Evolutionary conservation across 1,284 basidiomycete genomes (phyloP).

Genomic region (Coniophora puteana): DNA sequence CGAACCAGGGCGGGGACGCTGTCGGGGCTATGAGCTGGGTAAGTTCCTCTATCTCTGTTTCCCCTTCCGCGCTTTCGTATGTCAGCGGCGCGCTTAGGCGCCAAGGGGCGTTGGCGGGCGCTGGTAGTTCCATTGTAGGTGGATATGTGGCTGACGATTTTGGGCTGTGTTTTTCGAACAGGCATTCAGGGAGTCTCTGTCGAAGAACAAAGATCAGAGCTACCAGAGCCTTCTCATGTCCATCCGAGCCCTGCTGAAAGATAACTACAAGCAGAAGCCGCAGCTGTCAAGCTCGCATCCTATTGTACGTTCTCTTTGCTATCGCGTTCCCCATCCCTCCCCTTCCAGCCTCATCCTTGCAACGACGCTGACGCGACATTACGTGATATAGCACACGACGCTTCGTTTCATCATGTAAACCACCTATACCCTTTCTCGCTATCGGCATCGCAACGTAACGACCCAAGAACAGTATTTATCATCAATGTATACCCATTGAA

Average conservation of each 20-base stretch:
- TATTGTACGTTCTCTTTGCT: slow-evolving; percentile 48
- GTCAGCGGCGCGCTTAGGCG: not conserved
- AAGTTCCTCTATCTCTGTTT: slow-evolving; percentile 14
- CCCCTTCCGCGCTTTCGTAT: slow-evolving; percentile 5
- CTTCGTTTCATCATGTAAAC: no score
- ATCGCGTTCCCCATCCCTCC: no score
- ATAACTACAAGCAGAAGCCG: slow-evolving; percentile 77
- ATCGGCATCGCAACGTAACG: no score
- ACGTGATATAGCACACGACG: no score
- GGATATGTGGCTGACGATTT: slow-evolving; percentile 1
- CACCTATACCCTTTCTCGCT: no score
- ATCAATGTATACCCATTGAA: no score
- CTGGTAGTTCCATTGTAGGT: no score
- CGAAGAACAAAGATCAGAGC: slow-evolving; percentile 60
- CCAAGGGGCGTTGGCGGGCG: slow-evolving; percentile 78
- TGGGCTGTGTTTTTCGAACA: no score
- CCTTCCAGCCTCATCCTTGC: no score
- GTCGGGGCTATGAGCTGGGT: slow-evolving; percentile 76
- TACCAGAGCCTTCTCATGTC: slow-evolving; percentile 73
- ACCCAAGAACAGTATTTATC: no score
- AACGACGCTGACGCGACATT: no score
- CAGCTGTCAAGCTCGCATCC: slow-evolving; percentile 73
- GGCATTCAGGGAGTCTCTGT: no score
- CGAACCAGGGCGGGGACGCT: slow-evolving; percentile 43
- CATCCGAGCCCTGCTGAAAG: slow-evolving; percentile 57